phyloP scores from a whole-genome alignment of 768 basidiomycete species.

The Lentinula sp. region DNA sequence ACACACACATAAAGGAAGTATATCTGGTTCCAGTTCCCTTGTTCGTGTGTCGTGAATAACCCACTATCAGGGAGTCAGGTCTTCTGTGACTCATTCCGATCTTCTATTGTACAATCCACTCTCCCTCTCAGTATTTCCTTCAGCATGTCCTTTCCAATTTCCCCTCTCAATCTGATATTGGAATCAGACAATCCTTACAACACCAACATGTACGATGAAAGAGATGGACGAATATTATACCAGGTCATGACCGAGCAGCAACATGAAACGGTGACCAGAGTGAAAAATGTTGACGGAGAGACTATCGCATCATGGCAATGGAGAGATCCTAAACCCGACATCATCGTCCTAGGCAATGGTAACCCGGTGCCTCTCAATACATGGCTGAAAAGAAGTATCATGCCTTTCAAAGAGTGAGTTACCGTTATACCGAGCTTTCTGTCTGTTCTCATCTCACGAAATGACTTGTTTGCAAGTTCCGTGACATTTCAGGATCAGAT shows the following conservation, averaged over 20 bases:
- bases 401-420: constrained; percentile 32
- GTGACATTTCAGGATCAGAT: constrained; percentile 27
- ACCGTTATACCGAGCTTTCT: not conserved
- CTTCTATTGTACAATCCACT: not conserved
- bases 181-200: constrained; percentile 37
- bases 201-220: constrained; percentile 25
- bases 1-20: not conserved
- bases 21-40: not conserved
- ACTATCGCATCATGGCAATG: constrained; percentile 32
- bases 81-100: not conserved
- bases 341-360: constrained; percentile 27
- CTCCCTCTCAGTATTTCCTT: not conserved
- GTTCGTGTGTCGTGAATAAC: not conserved
- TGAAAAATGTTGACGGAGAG: constrained; percentile 24
- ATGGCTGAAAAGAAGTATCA: constrained; percentile 34
- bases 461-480: constrained; percentile 18
- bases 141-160: not conserved
- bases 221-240: constrained; percentile 27
- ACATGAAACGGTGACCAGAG: constrained; percentile 23
- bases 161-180: constrained; percentile 22
- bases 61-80: not conserved
- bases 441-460: not conserved
- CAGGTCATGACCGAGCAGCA: constrained; percentile 27
- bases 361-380: constrained; percentile 22
- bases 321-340: constrained; percentile 29